These are phyloP conservation scores for Colletotrichum sp. DNA, from an alignment of 2,329 filamentous ascomycete species.

Conservation along the genomic window DNA sequence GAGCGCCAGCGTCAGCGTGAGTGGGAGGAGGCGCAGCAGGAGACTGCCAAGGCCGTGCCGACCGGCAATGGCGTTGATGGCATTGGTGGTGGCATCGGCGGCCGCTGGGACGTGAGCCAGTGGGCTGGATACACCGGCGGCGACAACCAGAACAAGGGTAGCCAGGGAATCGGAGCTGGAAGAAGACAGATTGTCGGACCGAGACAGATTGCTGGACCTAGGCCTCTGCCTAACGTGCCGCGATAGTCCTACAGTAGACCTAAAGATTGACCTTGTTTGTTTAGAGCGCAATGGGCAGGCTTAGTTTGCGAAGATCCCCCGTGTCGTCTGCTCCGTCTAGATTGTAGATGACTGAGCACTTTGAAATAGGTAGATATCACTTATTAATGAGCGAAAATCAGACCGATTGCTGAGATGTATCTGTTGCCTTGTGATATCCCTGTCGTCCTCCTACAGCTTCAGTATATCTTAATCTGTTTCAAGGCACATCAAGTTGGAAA, in stretches of 20 bases:
- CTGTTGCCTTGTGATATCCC: neutral
- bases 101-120: slow-evolving; percentile 78
- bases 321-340: neutral
- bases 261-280: neutral
- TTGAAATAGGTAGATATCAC: neutral
- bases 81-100: slow-evolving; percentile 68
- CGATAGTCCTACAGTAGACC: neutral
- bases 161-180: slow-evolving; percentile 70
- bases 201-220: slow-evolving; percentile 78
- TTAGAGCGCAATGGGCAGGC: neutral
- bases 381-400: neutral
- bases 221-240: slow-evolving; percentile 58
- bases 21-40: slow-evolving; percentile 79
- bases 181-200: slow-evolving; percentile 82
- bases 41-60: slow-evolving; percentile 60
- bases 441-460: neutral
- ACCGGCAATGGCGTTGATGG: slow-evolving; percentile 63
- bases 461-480: neutral
- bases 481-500: neutral
- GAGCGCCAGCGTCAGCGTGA: slow-evolving; percentile 78
- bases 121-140: slow-evolving; percentile 78
- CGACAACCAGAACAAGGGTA: slow-evolving; percentile 73
- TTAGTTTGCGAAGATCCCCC: neutral
- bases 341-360: neutral
- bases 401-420: neutral